Base-by-base conservation (phyloP, 2,329 filamentous ascomycete species). In the Zymoseptoria pseudotritici region DNA sequence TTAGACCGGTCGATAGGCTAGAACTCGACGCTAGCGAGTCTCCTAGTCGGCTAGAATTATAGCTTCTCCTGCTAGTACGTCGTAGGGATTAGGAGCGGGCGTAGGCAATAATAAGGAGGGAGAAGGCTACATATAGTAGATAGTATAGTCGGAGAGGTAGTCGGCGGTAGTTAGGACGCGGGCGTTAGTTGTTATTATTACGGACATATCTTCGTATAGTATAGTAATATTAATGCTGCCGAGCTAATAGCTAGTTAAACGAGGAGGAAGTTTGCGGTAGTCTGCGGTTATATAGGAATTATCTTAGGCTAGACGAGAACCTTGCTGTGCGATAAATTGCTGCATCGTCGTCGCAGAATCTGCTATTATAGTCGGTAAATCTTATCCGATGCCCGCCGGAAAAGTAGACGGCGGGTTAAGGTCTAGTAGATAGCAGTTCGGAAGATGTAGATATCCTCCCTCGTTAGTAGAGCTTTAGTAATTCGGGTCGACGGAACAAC, bases 1-100 rank as follows among this genome's bases (percentile, higher is more conserved):
- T 3, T 70, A 73, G 58, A 78, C 68, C 0, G 79, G 79, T 11
- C 80, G 72, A 63, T 80, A 78, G 0, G 72, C 63, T 2, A 81
- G 81, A 1, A 83, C 72, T 36, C 79, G 74, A 52, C 78, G 74
- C 63, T 80, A 75, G 55, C 79, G 69, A 2, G 72, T 73, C 6
- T 80, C 78, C 82, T 80, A 83, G 62, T 75, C 63, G 49, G 70
- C 56, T 13, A 74, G 75, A 60, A 75, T 74, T 36, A 63, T 42
- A 55, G 53, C 36, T 9, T 61, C 51, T 50, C 9, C 55, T 50
- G 56, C 50, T 19, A 53, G 66, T 62, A 24, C 61, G 11, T 71
- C 54, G 67, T 67, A 73, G 56, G 63, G 63, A 66, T 68, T 73
- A 51, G 61, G 72, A 52, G 65, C 71, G 0, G 68, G 67, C 67